phyloP scores from a whole-genome alignment of 805 yeast genomes.

The Diddensiella transvaalensis region DNA sequence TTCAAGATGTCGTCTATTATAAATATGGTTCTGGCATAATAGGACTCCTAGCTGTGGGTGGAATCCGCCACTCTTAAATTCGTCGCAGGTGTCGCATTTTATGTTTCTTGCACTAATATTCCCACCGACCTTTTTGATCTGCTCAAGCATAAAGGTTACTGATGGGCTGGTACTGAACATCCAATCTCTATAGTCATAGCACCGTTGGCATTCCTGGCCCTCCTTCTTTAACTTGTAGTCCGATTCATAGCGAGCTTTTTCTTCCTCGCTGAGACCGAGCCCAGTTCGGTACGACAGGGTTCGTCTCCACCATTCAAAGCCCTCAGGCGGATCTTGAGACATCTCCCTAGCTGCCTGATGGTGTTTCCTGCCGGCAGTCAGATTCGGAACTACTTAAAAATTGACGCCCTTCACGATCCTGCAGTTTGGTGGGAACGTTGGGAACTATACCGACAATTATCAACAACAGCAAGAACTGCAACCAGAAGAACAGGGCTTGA shows the following conservation, averaged over 20 bases:
- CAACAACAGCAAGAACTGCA: too few relatives aligned
- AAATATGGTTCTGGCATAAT: constrained; percentile 78
- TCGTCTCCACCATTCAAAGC: constrained; percentile 81
- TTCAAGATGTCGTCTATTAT: constrained; percentile 75
- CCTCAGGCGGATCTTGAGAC: constrained; percentile 26
- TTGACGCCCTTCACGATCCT: too few relatives aligned
- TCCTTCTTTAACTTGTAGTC: constrained; percentile 46
- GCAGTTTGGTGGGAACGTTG: too few relatives aligned
- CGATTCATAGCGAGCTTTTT: constrained; percentile 51
- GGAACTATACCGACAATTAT: too few relatives aligned
- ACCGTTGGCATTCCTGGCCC: constrained; percentile 56
- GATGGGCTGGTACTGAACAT: constrained; percentile 69
- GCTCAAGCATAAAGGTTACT: constrained; percentile 81
- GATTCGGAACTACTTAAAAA: too few relatives aligned
- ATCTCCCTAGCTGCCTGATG: too few relatives aligned
- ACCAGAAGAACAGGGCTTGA: too few relatives aligned
- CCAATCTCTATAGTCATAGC: constrained; percentile 79
- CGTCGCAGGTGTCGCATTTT: constrained; percentile 80
- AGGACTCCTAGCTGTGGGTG: constrained; percentile 86
- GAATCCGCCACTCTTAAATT: constrained; percentile 84
- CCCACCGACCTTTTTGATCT: constrained; percentile 65
- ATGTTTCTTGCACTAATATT: constrained; percentile 50
- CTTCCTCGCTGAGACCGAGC: constrained; percentile 54
- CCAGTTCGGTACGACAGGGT: constrained; percentile 70
- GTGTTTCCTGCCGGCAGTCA: too few relatives aligned